Base-by-base conservation (phyloP, 441 rosid species). In the Croton setiger region DNA sequence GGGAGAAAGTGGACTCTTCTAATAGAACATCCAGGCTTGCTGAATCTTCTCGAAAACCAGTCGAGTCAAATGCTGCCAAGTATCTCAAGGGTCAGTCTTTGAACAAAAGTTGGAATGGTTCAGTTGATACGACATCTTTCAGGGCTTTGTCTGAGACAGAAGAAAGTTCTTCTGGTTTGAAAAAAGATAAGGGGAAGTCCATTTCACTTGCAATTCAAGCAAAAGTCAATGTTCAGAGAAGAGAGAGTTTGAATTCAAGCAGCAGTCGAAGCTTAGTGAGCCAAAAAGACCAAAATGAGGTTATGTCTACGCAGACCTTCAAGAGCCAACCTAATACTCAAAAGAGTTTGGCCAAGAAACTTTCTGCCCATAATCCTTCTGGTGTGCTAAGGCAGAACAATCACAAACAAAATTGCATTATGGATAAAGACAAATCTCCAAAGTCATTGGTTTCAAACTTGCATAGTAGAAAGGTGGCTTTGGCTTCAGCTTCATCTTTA, bases 191-290 rank as follows among this genome's bases (percentile, higher is more conserved):
- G 72, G 91, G 83, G 44, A 92, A 85, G 74, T 89, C 92, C 12
- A 75, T 89, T 70, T 88, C 98, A 36, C 96, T 96, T 71, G 96
- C 97, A 73, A 83, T 89, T 47, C 99, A 93, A 88, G 88, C 96
- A 60, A 96, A 96, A 76, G 81, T 86, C 59, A 92, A 88, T 69
- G 91, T 89, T 58, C 97, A 88, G 84, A 86, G 83, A 83, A 80
- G 95, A 75, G 97, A 83, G 75, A 85, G 86, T 71, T 60, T 84
- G 83, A 73, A 75, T 61, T 81, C 85, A 41, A 76, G 80, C 52
- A 66, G 80, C 65, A 82, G 81, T 73, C 83, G 82, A 60, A 77
- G 71, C 75, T 73, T 79, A 67, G 77, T 67, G n/a, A 33, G 66
- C 44, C 86, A 76, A 59, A 82, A 81, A 69, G 93, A 88, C 59